Evolutionary conservation across 129 eudicot species (phyloP), one percentile per base, ranked within the genome.

Genomic region (Mikania micrantha): DNA sequence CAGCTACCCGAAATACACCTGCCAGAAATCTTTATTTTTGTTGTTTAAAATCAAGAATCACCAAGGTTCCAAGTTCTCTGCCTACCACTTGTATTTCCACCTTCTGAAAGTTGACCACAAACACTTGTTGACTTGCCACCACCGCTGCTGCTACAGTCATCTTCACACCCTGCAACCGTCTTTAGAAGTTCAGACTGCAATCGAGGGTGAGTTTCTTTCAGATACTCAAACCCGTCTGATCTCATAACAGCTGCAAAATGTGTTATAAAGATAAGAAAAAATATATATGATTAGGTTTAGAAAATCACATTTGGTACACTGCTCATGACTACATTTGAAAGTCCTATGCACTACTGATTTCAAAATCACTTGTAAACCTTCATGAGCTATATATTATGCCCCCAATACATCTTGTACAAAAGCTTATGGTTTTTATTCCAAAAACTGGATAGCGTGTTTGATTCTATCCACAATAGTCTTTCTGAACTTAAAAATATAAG

Each of bases 231-330:
- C 42, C 95, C 95, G 74, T 91, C 97, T 28, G 97, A 78, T 64
- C 90, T 80, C 97, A 87, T 85, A 22, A 91, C 97, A 73, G 97
- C 97, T 91, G 85, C 81, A 85, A 61, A 29, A n/a, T n/a, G n/a
- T n/a, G n/a, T n/a, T n/a, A n/a, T n/a, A n/a, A n/a, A n/a, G n/a
- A n/a, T n/a, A n/a, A n/a, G 22, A 13, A 73, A 50, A 17, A 50
- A 27, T 24, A 63, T 24, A 7, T 36, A 16, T 35, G n/a, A n/a
- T n/a, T n/a, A n/a, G n/a, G n/a, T n/a, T n/a, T n/a, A n/a, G n/a
- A n/a, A n/a, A n/a, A n/a, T n/a, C n/a, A n/a, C n/a, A n/a, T n/a
- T n/a, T n/a, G n/a, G n/a, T n/a, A n/a, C n/a, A n/a, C 97, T 29
- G 97, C 90, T 80, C 97, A 87, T 85, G 19, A 91, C 97, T 39